Conservation (phyloP, 176 grass and related monocot genomes). For the Aegilops longissima region DNA sequence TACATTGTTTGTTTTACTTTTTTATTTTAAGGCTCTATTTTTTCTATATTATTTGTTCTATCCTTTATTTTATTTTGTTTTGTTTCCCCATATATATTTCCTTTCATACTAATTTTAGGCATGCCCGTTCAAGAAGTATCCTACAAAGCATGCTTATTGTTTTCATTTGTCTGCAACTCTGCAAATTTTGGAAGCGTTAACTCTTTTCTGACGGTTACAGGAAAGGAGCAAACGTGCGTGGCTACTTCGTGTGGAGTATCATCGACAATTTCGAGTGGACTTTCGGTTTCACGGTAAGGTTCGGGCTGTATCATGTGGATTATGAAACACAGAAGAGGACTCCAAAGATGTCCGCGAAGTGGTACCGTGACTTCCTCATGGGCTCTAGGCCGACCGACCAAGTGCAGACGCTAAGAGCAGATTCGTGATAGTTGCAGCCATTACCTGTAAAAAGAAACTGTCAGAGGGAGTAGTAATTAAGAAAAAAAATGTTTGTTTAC, state of each 20-base stretch:
- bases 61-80: too few relatives aligned
- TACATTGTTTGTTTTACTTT: too few relatives aligned
- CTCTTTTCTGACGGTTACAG: neutral
- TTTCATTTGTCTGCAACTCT: too few relatives aligned
- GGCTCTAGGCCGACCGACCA: neutral
- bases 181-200: too few relatives aligned
- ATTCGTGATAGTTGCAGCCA: neutral
- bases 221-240: conserved; percentile 56
- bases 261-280: conserved; percentile 70
- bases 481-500: neutral
- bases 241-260: conserved; percentile 61
- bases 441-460: too few relatives aligned
- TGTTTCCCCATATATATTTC: too few relatives aligned
- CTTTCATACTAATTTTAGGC: too few relatives aligned
- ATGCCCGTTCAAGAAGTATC: too few relatives aligned
- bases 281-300: conserved; percentile 43
- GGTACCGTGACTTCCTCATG: conserved; percentile 49
- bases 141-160: too few relatives aligned
- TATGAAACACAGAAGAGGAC: conserved; percentile 46
- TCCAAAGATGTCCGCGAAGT: conserved; percentile 44
- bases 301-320: conserved; percentile 54
- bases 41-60: too few relatives aligned
- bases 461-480: too few relatives aligned
- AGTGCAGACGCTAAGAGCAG: neutral
- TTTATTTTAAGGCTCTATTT: too few relatives aligned